Percentiles rank a stretch among this genome's conserved stretches.
These are phyloP conservation scores for Paxillus involutus DNA, from an alignment of 768 basidiomycete genomes.

Conservation along the genomic window DNA sequence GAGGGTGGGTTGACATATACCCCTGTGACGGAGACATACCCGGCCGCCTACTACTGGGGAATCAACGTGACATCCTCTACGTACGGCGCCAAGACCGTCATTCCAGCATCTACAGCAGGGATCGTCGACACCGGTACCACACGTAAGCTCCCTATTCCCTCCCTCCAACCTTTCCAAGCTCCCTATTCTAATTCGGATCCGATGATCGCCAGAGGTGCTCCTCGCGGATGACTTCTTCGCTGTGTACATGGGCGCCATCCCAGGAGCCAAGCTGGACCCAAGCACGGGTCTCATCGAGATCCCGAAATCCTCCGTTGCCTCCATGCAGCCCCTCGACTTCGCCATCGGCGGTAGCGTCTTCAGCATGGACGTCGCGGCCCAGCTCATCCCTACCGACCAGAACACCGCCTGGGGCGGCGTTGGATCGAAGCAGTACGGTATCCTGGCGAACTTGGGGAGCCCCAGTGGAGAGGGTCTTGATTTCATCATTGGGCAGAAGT, in stretches of 20 bases:
- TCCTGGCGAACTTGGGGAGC: neutral
- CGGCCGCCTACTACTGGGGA: slow-evolving; percentile 28
- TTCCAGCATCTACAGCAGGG: slow-evolving; percentile 23
- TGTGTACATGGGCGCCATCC: slow-evolving; percentile 13
- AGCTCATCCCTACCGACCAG: slow-evolving; percentile 16
- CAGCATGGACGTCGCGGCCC: slow-evolving; percentile 19
- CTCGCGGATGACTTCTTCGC: slow-evolving; percentile 22
- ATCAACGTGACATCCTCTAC: slow-evolving; percentile 22
- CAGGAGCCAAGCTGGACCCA: slow-evolving; percentile 8
- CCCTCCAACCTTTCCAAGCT: neutral
- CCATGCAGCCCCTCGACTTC: slow-evolving; percentile 18
- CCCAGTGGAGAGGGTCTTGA: slow-evolving; percentile 7
- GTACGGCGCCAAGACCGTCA: slow-evolving; percentile 12
- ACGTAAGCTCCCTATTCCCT: slow-evolving; percentile 5
- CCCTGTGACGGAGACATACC: slow-evolving; percentile 26
- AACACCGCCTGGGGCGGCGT: slow-evolving; percentile 14
- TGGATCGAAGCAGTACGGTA: slow-evolving; percentile 10
- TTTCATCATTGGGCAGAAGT: slow-evolving; percentile 17
- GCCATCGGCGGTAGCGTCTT: slow-evolving; percentile 6
- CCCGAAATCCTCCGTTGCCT: slow-evolving; percentile 8
- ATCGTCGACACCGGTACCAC: slow-evolving; percentile 31
- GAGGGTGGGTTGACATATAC: slow-evolving; percentile 21
- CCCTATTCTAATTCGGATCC: neutral
- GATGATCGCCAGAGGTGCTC: slow-evolving; percentile 12
- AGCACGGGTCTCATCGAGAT: slow-evolving; percentile 17